These are phyloP conservation scores for Trichosporon sp. DNA, from an alignment of 1,284 basidiomycete genomes.

Conservation along the genomic window DNA sequence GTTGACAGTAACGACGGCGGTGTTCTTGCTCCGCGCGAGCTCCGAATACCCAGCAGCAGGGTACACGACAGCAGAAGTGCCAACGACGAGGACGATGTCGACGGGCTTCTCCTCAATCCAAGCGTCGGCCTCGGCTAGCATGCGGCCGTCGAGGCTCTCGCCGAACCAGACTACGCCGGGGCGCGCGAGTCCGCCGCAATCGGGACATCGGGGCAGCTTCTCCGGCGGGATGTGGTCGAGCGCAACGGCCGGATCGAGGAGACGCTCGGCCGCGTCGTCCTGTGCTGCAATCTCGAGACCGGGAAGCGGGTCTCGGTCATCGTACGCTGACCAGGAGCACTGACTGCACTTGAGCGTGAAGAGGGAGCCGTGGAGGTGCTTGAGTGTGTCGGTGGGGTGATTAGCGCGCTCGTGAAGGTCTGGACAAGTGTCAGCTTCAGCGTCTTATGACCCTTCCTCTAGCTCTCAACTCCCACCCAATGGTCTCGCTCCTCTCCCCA, in stretches of 20 bases:
- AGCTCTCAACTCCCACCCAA: not conserved
- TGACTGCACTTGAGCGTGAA: slow-evolving; percentile 13
- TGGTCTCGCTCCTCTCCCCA: no score
- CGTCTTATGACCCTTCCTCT: not conserved
- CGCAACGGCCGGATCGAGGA: slow-evolving; percentile 6
- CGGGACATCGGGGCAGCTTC: slow-evolving; percentile 6
- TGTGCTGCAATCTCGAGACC: slow-evolving; percentile 4
- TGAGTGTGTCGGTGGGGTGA: slow-evolving; percentile 3
- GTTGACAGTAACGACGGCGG: slow-evolving; percentile 12
- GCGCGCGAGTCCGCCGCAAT: slow-evolving; percentile 8
- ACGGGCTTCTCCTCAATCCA: slow-evolving; percentile 12
- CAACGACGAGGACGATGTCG: slow-evolving; percentile 14
- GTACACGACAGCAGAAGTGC: slow-evolving; percentile 14
- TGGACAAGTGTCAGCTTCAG: not conserved
- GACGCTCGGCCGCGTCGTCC: not conserved
- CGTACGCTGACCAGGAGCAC: not conserved
- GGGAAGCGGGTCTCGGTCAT: slow-evolving; percentile 9
- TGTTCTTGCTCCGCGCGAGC: slow-evolving; percentile 4
- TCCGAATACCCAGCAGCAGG: slow-evolving; percentile 13
- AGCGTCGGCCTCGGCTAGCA: slow-evolving; percentile 6
- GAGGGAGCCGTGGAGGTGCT: slow-evolving; percentile 15
- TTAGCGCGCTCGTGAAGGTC: slow-evolving; percentile 16
- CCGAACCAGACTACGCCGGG: slow-evolving; percentile 19
- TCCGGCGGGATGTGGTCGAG: not conserved
- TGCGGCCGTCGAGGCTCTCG: slow-evolving; percentile 10